A percentile compares a stretch with the other conserved stretches of the same genome.
These are phyloP conservation scores for Pseudogymnoascus destructans DNA, from an alignment of 2,329 filamentous ascomycete genomes.

Conservation along the genomic window DNA sequence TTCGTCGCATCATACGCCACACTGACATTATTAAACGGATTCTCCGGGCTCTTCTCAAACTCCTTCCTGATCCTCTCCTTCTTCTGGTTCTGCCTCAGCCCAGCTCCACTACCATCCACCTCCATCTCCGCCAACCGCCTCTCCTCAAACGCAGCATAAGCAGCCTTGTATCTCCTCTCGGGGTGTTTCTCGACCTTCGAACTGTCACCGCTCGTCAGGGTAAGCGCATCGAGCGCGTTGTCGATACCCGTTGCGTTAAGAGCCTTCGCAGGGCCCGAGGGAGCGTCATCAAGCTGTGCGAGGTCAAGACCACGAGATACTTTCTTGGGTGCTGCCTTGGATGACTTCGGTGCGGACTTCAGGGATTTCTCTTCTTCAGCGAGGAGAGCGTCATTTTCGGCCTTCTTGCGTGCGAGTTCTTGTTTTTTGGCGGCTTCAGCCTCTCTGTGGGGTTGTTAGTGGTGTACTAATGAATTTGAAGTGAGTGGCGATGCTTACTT, in stretches of 20 bases:
- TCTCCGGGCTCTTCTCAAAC: constrained; percentile 88
- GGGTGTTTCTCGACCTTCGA: constrained; percentile 78
- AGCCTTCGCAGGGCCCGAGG: constrained; percentile 33
- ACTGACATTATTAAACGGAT: constrained; percentile 81
- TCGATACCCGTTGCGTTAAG: constrained; percentile 84
- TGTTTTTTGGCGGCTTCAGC: constrained; percentile 73
- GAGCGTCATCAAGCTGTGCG: constrained; percentile 50
- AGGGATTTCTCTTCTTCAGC: constrained; percentile 75
- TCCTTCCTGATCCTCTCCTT: constrained; percentile 77
- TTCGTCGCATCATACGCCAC: constrained; percentile 64
- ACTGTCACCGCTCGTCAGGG: constrained; percentile 43
- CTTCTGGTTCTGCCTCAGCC: constrained; percentile 70
- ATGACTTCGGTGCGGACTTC: constrained; percentile 48
- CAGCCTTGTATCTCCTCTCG: constrained; percentile 75
- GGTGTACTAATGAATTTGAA: neutral
- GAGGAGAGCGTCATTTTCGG: constrained; percentile 72
- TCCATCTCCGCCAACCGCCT: constrained; percentile 74
- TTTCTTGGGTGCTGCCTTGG: constrained; percentile 56
- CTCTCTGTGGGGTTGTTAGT: constrained; percentile 42
- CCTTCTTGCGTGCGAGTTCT: constrained; percentile 76
- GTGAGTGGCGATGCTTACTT: constrained; percentile 48
- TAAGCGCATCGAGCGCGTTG: constrained; percentile 79
- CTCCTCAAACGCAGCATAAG: constrained; percentile 72
- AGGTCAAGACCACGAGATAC: constrained; percentile 57
- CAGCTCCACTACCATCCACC: constrained; percentile 56